Evolutionary conservation across 2,329 filamentous ascomycete species (phyloP).

Genomic region (Whalleya microplaca): DNA sequence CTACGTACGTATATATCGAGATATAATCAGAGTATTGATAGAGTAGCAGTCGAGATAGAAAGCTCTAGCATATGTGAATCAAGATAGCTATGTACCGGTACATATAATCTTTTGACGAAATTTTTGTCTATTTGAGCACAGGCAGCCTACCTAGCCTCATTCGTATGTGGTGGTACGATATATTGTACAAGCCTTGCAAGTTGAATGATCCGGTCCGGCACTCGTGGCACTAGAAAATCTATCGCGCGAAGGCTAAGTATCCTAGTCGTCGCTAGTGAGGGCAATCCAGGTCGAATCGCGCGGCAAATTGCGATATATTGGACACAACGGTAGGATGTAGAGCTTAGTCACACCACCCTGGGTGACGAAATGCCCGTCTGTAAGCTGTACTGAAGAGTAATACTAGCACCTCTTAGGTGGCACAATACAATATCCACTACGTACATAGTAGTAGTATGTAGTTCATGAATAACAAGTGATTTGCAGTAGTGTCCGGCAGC

Average conservation of each 20-base stretch:
- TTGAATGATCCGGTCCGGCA: neutral
- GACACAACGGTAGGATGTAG: neutral
- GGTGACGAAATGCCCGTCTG: too few relatives aligned
- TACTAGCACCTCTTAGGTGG: neutral
- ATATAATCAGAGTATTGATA: too few relatives aligned
- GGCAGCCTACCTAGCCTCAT: neutral
- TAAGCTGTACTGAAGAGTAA: too few relatives aligned
- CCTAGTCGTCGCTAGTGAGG: neutral
- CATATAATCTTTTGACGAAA: neutral
- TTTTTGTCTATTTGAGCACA: neutral
- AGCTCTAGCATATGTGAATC: too few relatives aligned
- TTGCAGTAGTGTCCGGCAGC: slow-evolving; percentile 11
- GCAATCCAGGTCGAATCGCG: too few relatives aligned
- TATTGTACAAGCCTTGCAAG: neutral
- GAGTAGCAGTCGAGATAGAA: too few relatives aligned
- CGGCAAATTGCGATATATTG: too few relatives aligned
- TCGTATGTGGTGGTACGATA: neutral
- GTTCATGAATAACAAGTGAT: slow-evolving; percentile 21
- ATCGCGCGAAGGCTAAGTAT: neutral
- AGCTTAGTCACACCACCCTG: neutral
- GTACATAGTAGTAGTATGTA: too few relatives aligned
- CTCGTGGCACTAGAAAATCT: neutral
- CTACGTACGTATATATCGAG: too few relatives aligned
- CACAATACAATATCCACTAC: neutral
- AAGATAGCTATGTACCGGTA: neutral